phyloP scores from a whole-genome alignment of 2,329 filamentous ascomycete species.

The Epichloe bromicola region DNA sequence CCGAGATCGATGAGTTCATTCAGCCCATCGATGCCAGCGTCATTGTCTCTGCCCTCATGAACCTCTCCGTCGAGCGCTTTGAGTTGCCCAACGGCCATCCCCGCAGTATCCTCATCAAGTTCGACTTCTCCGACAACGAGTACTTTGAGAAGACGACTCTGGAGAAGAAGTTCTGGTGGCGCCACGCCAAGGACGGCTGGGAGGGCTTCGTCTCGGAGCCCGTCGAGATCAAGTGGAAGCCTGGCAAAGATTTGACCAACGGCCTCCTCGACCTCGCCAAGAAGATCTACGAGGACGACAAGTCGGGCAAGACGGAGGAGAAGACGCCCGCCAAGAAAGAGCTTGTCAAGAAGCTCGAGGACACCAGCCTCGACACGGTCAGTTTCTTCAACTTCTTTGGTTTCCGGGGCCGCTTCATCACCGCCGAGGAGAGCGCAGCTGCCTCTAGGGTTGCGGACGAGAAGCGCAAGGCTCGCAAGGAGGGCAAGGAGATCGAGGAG shows the following conservation, averaged over 20 bases:
- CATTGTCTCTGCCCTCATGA: constrained; percentile 54
- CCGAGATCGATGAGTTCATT: constrained; percentile 79
- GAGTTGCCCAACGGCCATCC: constrained; percentile 69
- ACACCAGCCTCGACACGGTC: constrained; percentile 47
- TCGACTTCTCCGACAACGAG: constrained; percentile 70
- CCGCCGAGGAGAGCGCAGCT: constrained; percentile 55
- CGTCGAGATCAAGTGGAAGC: constrained; percentile 76
- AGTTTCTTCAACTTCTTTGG: constrained; percentile 90
- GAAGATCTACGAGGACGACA: constrained; percentile 50
- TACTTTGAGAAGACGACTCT: constrained; percentile 66
- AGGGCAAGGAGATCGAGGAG: constrained; percentile 36
- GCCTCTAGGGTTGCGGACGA: constrained; percentile 49
- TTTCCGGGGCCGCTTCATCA: constrained; percentile 57
- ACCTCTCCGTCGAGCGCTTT: constrained; percentile 64
- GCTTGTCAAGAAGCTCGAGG: constrained; percentile 42
- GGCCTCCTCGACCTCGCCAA: constrained; percentile 65
- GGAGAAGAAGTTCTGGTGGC: constrained; percentile 88
- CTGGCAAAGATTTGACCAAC: constrained; percentile 64
- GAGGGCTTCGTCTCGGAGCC: constrained; percentile 76
- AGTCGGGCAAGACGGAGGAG: constrained; percentile 27
- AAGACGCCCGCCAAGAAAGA: constrained; percentile 35
- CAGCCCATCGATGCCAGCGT: constrained; percentile 66
- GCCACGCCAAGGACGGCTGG: constrained; percentile 55
- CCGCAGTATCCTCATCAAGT: constrained; percentile 62
- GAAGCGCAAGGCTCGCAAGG: constrained; percentile 35